phyloP scores from a whole-genome alignment of 352 stramenopile genomes.

The Phytophthora sojae region DNA sequence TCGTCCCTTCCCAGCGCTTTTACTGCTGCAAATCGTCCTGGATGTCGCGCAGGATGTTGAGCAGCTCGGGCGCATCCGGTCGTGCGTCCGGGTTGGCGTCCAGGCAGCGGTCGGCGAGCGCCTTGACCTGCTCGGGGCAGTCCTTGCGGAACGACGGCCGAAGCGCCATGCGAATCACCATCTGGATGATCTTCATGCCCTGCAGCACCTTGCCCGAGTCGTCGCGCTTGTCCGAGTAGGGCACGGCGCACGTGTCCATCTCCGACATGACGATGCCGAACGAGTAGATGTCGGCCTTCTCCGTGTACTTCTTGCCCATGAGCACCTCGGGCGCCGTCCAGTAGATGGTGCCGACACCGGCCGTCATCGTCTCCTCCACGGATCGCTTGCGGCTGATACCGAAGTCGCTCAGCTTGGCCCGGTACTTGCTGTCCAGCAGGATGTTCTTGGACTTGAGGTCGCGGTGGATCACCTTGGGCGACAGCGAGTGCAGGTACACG shows the following conservation, averaged over 20 bases:
- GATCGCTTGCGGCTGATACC: constrained; percentile 79
- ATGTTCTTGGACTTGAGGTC: constrained; percentile 57
- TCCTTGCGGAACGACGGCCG: constrained; percentile 62
- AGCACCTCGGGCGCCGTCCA: constrained; percentile 84
- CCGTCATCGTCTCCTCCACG: constrained; percentile 81
- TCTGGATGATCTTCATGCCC: constrained; percentile 85
- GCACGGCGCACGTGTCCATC: constrained; percentile 79
- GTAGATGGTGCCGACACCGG: constrained; percentile 84
- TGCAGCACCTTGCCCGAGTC: constrained; percentile 73
- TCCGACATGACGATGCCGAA: constrained; percentile 89
- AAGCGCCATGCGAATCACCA: constrained; percentile 73
- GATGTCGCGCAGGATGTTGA: constrained; percentile 37
- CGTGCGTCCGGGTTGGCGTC: constrained; percentile 70
- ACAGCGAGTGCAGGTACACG: constrained; percentile 84
- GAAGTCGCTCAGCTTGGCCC: constrained; percentile 78
- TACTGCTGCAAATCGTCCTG: constrained; percentile 46
- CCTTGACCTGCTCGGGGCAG: constrained; percentile 59
- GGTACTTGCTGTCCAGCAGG: constrained; percentile 62
- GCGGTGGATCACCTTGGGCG: constrained; percentile 67
- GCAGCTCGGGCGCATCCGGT: constrained; percentile 56
- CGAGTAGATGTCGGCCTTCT: constrained; percentile 85
- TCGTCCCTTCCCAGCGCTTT: constrained; percentile 18
- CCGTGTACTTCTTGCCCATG: constrained; percentile 82
- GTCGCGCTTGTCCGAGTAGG: constrained; percentile 83
- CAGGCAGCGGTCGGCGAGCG: constrained; percentile 71